These are phyloP conservation scores for Argentina anserina DNA, from an alignment of 306 rosid genomes.

Conservation along the genomic window DNA sequence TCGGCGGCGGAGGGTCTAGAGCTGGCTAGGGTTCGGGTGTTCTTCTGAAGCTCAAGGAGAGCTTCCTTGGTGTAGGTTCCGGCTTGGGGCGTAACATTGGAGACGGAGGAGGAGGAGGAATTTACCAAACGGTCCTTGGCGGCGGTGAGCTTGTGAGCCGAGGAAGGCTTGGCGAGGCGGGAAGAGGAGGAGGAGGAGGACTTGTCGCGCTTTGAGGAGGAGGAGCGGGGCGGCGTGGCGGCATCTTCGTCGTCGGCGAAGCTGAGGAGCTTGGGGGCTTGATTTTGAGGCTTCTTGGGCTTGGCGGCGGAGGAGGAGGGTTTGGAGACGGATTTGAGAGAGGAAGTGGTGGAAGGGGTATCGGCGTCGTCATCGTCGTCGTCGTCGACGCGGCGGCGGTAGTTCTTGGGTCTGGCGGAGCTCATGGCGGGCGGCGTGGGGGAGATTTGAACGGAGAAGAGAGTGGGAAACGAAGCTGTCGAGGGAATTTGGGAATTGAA, in stretches of 20 bases:
- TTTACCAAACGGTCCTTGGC: constrained; percentile 57
- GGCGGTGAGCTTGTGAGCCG: constrained; percentile 67
- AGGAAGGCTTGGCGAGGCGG: constrained; percentile 41
- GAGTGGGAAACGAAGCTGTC: not conserved
- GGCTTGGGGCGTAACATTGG: constrained; percentile 91
- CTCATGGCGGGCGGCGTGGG: constrained; percentile 43
- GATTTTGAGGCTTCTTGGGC: constrained; percentile 54
- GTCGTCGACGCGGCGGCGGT: constrained; percentile 75
- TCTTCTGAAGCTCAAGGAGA: constrained; percentile 90
- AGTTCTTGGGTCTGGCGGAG: constrained; percentile 60
- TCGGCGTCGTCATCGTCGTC: constrained; percentile 29
- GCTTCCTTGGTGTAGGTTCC: constrained; percentile 87
- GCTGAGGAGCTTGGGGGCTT: constrained; percentile 74
- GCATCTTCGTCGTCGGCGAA: constrained; percentile 74
- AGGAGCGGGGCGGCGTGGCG: constrained; percentile 41
- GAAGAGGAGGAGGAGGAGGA: constrained; percentile 40
- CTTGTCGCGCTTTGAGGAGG: constrained; percentile 36
- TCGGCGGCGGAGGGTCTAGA: constrained; percentile 49
- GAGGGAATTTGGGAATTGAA: not conserved
- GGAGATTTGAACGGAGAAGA: constrained; percentile 10
- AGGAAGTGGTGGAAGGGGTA: constrained; percentile 25
- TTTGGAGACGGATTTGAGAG: constrained; percentile 33
- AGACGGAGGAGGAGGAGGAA: constrained; percentile 39
- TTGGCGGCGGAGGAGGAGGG: constrained; percentile 37
- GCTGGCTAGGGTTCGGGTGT: constrained; percentile 75